phyloP scores from a whole-genome alignment of 345 rosid genomes.

The Brassica incana region DNA sequence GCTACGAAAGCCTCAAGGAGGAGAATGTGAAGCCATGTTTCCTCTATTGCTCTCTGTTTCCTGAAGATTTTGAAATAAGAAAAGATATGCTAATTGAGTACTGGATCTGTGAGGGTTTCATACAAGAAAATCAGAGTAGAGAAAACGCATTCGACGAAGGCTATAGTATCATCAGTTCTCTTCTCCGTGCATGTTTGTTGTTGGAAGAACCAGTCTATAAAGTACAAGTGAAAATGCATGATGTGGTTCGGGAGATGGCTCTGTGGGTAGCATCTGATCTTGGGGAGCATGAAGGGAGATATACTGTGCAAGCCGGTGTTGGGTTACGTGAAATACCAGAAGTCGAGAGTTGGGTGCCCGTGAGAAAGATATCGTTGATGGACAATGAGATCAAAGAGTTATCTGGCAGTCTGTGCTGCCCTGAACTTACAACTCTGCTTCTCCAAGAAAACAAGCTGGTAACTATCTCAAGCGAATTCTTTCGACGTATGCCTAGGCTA shows the following conservation, averaged over 20 bases:
- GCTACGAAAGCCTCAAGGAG: background rate
- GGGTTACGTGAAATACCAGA: background rate
- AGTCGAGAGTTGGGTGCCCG: background rate
- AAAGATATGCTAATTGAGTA: background rate
- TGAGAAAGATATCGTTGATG: background rate
- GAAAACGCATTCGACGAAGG: constrained; percentile 14
- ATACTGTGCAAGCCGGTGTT: background rate
- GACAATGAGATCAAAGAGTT: too few species aligned
- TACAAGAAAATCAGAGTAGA: background rate
- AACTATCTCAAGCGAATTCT: too few species aligned
- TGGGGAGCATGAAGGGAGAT: background rate
- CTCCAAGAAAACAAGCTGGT: too few species aligned
- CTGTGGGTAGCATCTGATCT: background rate
- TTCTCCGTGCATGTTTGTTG: constrained; percentile 1
- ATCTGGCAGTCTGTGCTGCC: too few species aligned
- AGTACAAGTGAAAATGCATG: background rate
- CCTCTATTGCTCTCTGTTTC: background rate
- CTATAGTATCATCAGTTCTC: constrained; percentile 26
- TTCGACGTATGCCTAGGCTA: too few species aligned
- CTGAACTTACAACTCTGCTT: too few species aligned
- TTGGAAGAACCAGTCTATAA: background rate
- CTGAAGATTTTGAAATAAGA: background rate
- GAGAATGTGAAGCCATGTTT: background rate
- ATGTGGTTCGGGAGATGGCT: constrained; percentile 8
- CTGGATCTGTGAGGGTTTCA: background rate